Base-by-base conservation (phyloP, 176 grass and related monocot species). In the Panicum miliaceum region DNA sequence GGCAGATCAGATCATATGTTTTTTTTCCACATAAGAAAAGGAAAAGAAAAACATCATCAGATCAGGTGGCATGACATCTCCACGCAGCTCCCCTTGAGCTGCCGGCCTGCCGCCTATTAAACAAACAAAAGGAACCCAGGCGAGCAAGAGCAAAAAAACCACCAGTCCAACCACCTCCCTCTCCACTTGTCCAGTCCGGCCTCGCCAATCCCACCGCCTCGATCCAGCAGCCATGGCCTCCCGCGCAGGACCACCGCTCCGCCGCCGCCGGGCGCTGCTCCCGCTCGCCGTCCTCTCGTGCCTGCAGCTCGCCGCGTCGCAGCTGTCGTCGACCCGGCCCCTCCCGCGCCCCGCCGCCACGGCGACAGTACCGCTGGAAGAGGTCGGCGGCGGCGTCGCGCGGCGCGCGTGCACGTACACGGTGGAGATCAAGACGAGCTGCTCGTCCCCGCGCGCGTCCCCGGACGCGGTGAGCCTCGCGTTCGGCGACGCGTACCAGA, bases 391-490 rank as follows among this genome's bases (percentile, higher is more conserved):
- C 32, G 10, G 50, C 16, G 22, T 11, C 11, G n/a, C 5, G 27
- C 41, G 68, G 64, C 40, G 79, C 42, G 7, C 77, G 78, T 94
- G 94, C 73, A 78, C 68, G 62, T 94, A 97, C 90, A 94, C 84
- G 35, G 89, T 95, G 60, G 77, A 90, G 84, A 90, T 98, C 48
- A 98, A 90, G 79, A 98, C 91, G 71, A 98, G 96, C 73, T 95
- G 96, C 85, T 82, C 84, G 52, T 98, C 96, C 12, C 72, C 79
- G 22, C 25, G 50, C 38, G 84, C 77, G 26, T 93, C 85, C 40
- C 19, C 61, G 67, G 91, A 95, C 78, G 37, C 48, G 4, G 91
- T 95, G 79, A 93, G 89, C 81, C 84, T 97, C 10, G 92, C 85
- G 82, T 98, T 98, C 69, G 91, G 91, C 3, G 96, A 95, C 71